Evolutionary conservation across 306 rosid genomes (phyloP).

Genomic region (Lagenaria siceraria): DNA sequence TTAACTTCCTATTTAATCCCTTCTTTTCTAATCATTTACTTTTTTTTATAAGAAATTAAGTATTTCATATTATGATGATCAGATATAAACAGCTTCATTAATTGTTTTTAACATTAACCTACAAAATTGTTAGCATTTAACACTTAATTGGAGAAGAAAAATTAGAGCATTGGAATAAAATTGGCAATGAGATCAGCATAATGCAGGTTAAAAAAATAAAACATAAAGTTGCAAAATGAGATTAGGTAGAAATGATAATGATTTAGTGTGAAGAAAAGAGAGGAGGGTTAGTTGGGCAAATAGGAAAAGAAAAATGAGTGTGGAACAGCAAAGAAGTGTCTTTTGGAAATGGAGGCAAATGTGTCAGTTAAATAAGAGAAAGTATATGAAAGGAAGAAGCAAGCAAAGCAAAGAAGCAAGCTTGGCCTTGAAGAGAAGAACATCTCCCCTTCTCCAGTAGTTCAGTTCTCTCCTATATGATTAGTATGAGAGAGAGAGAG

Average conservation of each 20-base stretch:
- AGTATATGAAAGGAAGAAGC: slow-evolving; percentile 32
- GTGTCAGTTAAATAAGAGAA: slow-evolving; percentile 63
- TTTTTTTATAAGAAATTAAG: too few species aligned
- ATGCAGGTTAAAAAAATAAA: too few species aligned
- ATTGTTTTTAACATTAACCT: too few species aligned
- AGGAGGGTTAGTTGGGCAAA: slow-evolving; percentile 51
- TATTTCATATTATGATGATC: too few species aligned
- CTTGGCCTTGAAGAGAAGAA: slow-evolving; percentile 93
- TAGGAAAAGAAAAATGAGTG: slow-evolving; percentile 37
- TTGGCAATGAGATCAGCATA: too few species aligned
- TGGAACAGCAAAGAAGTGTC: slow-evolving; percentile 61
- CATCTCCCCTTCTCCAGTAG: slow-evolving; percentile 32
- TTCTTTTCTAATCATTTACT: too few species aligned
- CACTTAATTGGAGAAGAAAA: too few species aligned
- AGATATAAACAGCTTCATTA: too few species aligned
- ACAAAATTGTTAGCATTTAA: too few species aligned
- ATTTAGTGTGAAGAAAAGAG: slow-evolving; percentile 24
- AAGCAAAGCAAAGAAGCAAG: slow-evolving; percentile 23
- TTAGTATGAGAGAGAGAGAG: neutral
- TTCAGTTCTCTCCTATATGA: slow-evolving; percentile 10
- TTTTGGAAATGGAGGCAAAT: slow-evolving; percentile 75
- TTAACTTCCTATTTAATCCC: too few species aligned
- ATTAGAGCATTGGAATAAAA: too few species aligned
- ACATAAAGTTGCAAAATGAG: slow-evolving; percentile 23
- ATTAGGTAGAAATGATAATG: slow-evolving; percentile 46